phyloP scores from a whole-genome alignment of 2,329 filamentous ascomycete species.

The Graphilbum sp. region DNA sequence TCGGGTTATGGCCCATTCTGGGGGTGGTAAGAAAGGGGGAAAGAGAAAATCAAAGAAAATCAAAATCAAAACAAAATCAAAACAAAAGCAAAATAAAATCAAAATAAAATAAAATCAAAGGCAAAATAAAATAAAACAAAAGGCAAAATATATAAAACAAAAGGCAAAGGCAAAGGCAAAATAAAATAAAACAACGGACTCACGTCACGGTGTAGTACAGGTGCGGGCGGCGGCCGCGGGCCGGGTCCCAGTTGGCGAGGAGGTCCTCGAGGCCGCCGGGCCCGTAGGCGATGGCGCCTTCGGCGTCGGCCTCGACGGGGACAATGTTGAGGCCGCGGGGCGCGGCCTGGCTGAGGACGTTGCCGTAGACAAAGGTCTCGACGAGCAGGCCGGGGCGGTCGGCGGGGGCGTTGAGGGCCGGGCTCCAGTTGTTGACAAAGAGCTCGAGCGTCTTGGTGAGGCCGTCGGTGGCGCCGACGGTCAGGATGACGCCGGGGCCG shows the following conservation, averaged over 20 bases:
- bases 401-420: slow-evolving; percentile 42
- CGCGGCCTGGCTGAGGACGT: slow-evolving; percentile 48
- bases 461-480: slow-evolving; percentile 73
- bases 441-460: slow-evolving; percentile 63
- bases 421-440: slow-evolving; percentile 60
- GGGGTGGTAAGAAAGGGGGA: slow-evolving; percentile 13
- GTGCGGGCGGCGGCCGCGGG: slow-evolving; percentile 59
- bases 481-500: slow-evolving; percentile 64
- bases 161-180: neutral
- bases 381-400: slow-evolving; percentile 63
- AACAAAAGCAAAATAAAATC: too few relatives aligned
- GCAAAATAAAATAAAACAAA: too few relatives aligned
- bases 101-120: too few relatives aligned
- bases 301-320: slow-evolving; percentile 57
- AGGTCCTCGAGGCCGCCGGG: slow-evolving; percentile 62
- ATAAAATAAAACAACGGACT: too few relatives aligned
- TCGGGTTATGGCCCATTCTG: slow-evolving; percentile 82
- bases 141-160: too few relatives aligned
- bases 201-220: slow-evolving; percentile 82
- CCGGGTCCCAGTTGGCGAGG: slow-evolving; percentile 64
- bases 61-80: slow-evolving; percentile 18
- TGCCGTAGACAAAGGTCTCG: slow-evolving; percentile 71
- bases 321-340: slow-evolving; percentile 59
- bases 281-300: slow-evolving; percentile 64
- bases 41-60: neutral